A percentile compares a stretch with the other conserved stretches of the same genome.
These are phyloP conservation scores for Hamigera avellanea DNA, from an alignment of 495 filamentous ascomycete genomes.

Conservation along the genomic window DNA sequence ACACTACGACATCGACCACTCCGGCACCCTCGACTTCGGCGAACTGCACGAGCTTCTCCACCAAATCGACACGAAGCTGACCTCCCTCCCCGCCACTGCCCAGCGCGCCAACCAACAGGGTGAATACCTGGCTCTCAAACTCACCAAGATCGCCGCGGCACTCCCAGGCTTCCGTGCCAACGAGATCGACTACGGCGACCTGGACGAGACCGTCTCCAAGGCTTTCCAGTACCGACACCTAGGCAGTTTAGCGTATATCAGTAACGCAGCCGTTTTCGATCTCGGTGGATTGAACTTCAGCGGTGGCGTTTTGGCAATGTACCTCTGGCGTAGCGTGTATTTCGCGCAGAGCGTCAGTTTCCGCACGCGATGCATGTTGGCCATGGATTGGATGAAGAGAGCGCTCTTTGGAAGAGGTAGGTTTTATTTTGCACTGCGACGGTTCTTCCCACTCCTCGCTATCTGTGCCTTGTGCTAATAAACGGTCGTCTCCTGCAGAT, in stretches of 20 bases:
- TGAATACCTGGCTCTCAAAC: constrained; percentile 82
- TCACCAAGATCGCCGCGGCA: constrained; percentile 80
- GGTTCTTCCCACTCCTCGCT: too few species aligned
- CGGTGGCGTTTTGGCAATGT: constrained; percentile 86
- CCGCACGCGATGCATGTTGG: constrained; percentile 76
- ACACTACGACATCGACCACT: constrained; percentile 85
- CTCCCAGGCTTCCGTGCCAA: constrained; percentile 68
- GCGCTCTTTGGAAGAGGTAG: constrained; percentile 91
- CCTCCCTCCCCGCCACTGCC: constrained; percentile 78
- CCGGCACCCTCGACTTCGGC: constrained; percentile 84
- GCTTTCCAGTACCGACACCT: constrained; percentile 92
- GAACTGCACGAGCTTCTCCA: constrained; percentile 80
- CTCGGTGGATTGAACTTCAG: constrained; percentile 64
- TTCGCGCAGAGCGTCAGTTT: constrained; percentile 97
- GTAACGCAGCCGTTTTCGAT: constrained; percentile 93
- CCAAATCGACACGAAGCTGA: constrained; percentile 86
- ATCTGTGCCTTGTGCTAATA: too few species aligned
- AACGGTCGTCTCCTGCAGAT: too few species aligned
- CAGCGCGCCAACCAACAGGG: constrained; percentile 97
- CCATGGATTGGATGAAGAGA: constrained; percentile 98
- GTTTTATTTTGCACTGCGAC: too few species aligned
- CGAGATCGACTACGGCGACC: constrained; percentile 73
- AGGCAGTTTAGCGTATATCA: constrained; percentile 88
- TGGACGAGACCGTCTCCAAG: constrained; percentile 89
- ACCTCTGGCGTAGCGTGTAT: constrained; percentile 93